Base-by-base conservation (phyloP, 805 yeast species). In the Candida boleticola region DNA sequence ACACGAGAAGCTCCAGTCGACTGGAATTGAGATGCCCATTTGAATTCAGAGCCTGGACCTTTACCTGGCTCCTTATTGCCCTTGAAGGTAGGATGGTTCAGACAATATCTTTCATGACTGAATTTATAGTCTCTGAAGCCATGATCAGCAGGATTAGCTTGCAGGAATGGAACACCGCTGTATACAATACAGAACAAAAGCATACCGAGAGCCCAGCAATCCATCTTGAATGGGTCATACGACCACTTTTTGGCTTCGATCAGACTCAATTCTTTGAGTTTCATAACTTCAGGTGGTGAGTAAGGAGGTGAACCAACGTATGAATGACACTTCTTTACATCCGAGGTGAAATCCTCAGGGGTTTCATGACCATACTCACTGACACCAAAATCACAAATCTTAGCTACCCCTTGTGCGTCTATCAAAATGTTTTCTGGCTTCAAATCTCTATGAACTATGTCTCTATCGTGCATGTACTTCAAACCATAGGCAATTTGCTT, bases 291-390 rank as follows among this genome's bases (percentile, higher is more conserved):
- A 1, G 95, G 93, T 3, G 92, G 80, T 10, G 83, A 78, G 59
- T 83, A 85, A 1, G 93, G 93, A 3, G 93, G 88, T 1, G 90
- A 83, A 1, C 95, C 93, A 33, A 84, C 83, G 57, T 76, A 74
- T 1, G 79, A 66, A 32, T 73, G 65, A 50, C 74, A 61, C 25
- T 53, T 36, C 38, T 61, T 62, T 10, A 75, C 47, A 3, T 68
- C 66, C 19, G 79, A 69, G 0, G 58, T 50, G 17, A 74, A 63
- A 58, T 84, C 77, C 1, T 76, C 74, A 1, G 76, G 77, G 17
- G 59, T 67, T 39, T 63, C 74, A 57, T 80, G 83, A 14, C 82
- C 85, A 55, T 76, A 77, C 40, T 77, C 83, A 39, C 86, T 78
- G 27, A 85, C 85, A 45, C 93, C 93, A 59, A 84, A 85, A 66